Conservation (phyloP, 179 eudicot genomes). For the Heliamphora pulchella region DNA sequence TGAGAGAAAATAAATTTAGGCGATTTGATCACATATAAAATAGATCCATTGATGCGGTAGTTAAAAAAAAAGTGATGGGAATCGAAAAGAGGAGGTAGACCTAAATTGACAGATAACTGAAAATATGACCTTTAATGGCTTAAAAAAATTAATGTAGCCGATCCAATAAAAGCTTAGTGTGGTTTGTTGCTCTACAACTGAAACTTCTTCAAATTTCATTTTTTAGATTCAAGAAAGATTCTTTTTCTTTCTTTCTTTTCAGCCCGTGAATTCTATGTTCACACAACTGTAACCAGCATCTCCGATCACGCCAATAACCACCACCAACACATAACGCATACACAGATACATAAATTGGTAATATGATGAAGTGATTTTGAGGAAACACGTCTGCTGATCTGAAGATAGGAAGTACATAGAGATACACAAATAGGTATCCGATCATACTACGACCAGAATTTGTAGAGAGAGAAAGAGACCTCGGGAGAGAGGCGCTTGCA, state of each 20-base stretch:
- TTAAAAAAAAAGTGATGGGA: too few species aligned
- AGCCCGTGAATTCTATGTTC: not conserved
- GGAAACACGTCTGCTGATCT: not conserved
- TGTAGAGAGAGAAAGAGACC: conserved; percentile 33
- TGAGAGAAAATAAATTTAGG: too few species aligned
- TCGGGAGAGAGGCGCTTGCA: conserved; percentile 90
- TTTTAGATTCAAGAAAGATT: not conserved
- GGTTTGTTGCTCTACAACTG: not conserved
- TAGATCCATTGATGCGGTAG: too few species aligned
- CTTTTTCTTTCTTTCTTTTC: not conserved
- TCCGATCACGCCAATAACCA: not conserved
- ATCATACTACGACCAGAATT: not conserved
- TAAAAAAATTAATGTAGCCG: too few species aligned
- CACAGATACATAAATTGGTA: not conserved
- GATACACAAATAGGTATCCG: not conserved
- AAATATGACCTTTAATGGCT: too few species aligned
- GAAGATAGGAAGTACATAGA: not conserved
- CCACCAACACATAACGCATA: not conserved
- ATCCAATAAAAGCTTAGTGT: too few species aligned
- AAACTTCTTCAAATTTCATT: not conserved
- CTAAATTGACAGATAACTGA: too few species aligned
- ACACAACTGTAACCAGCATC: not conserved
- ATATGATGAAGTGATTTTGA: not conserved
- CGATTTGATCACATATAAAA: too few species aligned
- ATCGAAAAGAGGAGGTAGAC: too few species aligned